Evolutionary conservation across 305 asterid species (phyloP).

Genomic region (Solanum hybrid): DNA sequence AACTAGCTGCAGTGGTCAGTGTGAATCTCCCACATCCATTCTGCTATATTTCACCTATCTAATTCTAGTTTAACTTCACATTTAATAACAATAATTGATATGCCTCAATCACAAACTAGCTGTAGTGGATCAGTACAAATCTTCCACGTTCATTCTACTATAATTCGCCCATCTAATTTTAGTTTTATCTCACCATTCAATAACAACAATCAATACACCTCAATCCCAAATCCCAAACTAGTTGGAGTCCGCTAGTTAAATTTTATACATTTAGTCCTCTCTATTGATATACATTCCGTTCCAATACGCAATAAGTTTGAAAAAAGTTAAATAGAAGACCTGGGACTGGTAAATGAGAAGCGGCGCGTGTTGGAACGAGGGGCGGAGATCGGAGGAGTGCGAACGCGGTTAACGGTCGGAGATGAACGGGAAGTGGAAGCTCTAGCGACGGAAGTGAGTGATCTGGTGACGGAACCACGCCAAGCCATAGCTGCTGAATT

Average conservation of each 20-base stretch:
- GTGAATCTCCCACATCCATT: not conserved
- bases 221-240: not conserved
- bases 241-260: not conserved
- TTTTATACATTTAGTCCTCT: not conserved
- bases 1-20: not conserved
- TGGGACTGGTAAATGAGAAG: slow-evolving; percentile 56
- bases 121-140: not conserved
- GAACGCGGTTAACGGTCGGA: slow-evolving; percentile 36
- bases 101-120: not conserved
- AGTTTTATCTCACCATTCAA: not conserved
- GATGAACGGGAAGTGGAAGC: slow-evolving; percentile 65
- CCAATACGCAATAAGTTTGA: not conserved
- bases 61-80: not conserved
- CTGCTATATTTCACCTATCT: not conserved
- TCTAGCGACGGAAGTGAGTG: slow-evolving; percentile 56
- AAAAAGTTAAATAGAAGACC: slow-evolving; percentile 23
- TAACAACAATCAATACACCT: not conserved
- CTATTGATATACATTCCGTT: not conserved
- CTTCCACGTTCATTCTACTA: not conserved
- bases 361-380: slow-evolving; percentile 61
- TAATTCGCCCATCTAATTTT: not conserved
- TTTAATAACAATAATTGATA: too few relatives aligned
- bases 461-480: slow-evolving; percentile 77
- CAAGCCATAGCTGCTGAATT: slow-evolving; percentile 52
- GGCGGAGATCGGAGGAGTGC: slow-evolving; percentile 46